phyloP scores from a whole-genome alignment of 345 rosid genomes.

The Geranium brycei region DNA sequence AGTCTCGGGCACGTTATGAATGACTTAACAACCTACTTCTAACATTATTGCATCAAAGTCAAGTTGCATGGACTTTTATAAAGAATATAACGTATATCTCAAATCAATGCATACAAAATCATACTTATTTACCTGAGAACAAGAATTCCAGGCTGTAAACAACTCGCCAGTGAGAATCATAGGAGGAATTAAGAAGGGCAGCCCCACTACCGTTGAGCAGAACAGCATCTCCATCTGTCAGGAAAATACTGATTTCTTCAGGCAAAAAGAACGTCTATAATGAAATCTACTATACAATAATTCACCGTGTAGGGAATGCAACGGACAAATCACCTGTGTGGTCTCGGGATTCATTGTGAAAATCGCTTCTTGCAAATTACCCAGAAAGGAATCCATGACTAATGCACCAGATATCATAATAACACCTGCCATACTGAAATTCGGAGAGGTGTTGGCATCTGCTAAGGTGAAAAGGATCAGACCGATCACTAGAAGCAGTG shows the following conservation, averaged over 20 bases:
- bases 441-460: constrained; percentile 86
- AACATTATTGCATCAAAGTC: neutral
- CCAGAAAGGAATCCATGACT: constrained; percentile 73
- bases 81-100: neutral
- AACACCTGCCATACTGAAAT: constrained; percentile 74
- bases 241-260: neutral
- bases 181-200: constrained; percentile 82
- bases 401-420: constrained; percentile 80
- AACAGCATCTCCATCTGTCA: constrained; percentile 89
- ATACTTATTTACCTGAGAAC: constrained; percentile 55
- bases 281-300: too few relatives aligned
- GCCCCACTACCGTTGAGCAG: constrained; percentile 84
- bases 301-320: neutral
- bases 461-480: constrained; percentile 86
- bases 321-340: constrained; percentile 42
- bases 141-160: constrained; percentile 84
- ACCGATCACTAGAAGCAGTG: constrained; percentile 68
- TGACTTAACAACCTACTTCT: neutral
- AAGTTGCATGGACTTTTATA: neutral
- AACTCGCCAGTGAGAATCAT: constrained; percentile 92
- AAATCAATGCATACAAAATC: neutral
- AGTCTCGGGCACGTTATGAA: neutral
- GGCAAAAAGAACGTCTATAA: neutral
- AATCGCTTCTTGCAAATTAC: constrained; percentile 87
- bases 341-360: constrained; percentile 75